Percentiles rank a stretch among this genome's conserved stretches.
Conservation (phyloP, 176 grass and related monocot species). For the Canna indica region DNA sequence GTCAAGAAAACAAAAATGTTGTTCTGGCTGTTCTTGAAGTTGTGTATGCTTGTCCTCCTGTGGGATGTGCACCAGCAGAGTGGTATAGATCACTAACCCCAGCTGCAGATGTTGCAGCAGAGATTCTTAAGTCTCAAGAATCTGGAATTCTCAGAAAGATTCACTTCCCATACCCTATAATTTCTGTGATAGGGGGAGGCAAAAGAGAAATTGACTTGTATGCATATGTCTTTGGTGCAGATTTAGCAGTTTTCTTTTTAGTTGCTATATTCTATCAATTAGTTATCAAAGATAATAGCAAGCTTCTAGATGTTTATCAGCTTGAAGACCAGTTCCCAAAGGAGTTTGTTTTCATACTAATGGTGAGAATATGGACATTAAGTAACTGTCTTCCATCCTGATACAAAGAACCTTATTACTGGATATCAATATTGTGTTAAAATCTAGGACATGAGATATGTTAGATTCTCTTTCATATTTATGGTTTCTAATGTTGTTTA, state of each 20-base stretch:
- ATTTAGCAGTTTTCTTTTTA: slow-evolving; percentile 90
- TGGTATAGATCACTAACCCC: slow-evolving; percentile 87
- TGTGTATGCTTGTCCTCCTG: slow-evolving; percentile 61
- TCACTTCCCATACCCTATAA: slow-evolving; percentile 64
- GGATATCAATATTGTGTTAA: neutral
- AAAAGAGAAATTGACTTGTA: slow-evolving; percentile 95
- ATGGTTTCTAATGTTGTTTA: neutral
- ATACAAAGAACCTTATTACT: neutral
- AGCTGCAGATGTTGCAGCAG: slow-evolving; percentile 66
- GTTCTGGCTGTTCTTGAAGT: slow-evolving; percentile 95
- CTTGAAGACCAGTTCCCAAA: slow-evolving; percentile 96
- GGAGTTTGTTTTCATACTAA: slow-evolving; percentile 94
- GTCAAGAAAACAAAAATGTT: slow-evolving; percentile 61
- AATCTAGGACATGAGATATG: slow-evolving; percentile 9
- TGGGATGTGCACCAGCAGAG: slow-evolving; percentile 47
- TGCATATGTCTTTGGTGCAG: slow-evolving; percentile 90
- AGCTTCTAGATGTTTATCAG: slow-evolving; percentile 90
- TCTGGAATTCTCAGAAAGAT: slow-evolving; percentile 68
- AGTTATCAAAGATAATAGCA: slow-evolving; percentile 87
- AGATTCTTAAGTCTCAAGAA: slow-evolving; percentile 66
- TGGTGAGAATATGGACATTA: slow-evolving; percentile 35
- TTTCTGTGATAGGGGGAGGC: slow-evolving; percentile 85
- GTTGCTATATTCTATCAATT: slow-evolving; percentile 91
- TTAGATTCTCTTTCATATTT: slow-evolving; percentile 19
- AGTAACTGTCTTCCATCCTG: neutral